Base-by-base conservation (phyloP, 2,329 filamentous ascomycete genomes). In the Ophiostoma piceae region DNA sequence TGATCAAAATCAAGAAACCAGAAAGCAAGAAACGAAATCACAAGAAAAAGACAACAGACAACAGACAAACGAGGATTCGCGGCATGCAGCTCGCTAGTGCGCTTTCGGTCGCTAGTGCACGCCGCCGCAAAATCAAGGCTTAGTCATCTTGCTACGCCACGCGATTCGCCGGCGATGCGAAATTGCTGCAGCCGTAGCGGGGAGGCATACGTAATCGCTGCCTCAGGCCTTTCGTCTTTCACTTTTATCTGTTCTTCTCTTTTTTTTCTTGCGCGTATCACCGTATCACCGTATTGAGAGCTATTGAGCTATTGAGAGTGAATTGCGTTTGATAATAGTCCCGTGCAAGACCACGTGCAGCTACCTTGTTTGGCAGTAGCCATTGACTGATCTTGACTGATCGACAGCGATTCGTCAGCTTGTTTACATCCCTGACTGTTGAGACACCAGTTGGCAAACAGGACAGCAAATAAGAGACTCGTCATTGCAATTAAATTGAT, bases 161-260 rank as follows among this genome's bases (percentile, higher is more conserved):
- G 11, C 57, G 11, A 62, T 62, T 29, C 22, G 51, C 26, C 12
- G 7, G 3, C 51, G n/a, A 26, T 26, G 22, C 12, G 8, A 14
- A 57, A 72, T 60, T 66, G 62, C 43, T 54, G 16, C 65, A 35
- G 29, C 6, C 22, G 39, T 16, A 29, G 57, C 54, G 68, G 29
- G 62, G 66, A 29, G 57, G 70, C 51, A 66, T 69, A 71, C 71
- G 71, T 70, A 73, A 73, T 68, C 66, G 41, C 67, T 62, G 67
- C 70, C 68, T 62, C 47, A 66, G 68, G 68, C 68, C 19, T 29
- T 29, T 29, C 26, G 26, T 29, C 26, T 29, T 29, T 29, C 26
- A 29, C 26, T 29, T 6, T 16, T 9, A 37, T 22, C 7, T 57
- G 14, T 35, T 35, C 51, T 12, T 57, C 22, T n/a, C n/a, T 51